phyloP scores from a whole-genome alignment of 441 rosid genomes.

The Populus trichocarpa region DNA sequence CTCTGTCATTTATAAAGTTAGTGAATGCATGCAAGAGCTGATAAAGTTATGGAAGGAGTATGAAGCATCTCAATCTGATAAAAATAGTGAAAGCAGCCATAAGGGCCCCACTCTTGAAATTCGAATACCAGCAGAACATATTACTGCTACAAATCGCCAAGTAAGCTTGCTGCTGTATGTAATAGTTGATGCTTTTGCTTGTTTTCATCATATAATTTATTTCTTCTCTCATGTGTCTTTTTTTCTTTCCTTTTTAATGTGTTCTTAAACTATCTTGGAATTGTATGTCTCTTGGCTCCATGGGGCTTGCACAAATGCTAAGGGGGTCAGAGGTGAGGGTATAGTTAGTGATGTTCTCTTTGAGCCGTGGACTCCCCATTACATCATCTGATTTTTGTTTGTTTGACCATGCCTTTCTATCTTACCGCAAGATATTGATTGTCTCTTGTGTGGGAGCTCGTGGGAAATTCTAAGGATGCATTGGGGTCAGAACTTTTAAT shows the following conservation, averaged over 20 bases:
- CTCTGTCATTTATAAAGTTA: conserved; percentile 54
- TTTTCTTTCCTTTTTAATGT: not conserved
- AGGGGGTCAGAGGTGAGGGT: not conserved
- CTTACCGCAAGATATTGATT: not conserved
- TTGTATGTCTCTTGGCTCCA: not conserved
- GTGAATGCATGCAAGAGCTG: too few relatives aligned
- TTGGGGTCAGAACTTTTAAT: too few relatives aligned
- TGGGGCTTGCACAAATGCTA: not conserved
- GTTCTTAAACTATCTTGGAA: not conserved
- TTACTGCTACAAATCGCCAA: too few relatives aligned
- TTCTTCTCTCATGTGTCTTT: too few relatives aligned
- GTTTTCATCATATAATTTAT: too few relatives aligned
- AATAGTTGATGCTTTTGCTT: too few relatives aligned
- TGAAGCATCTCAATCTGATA: too few relatives aligned
- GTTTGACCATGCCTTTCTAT: not conserved
- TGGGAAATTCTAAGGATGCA: not conserved
- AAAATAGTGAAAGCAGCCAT: too few relatives aligned
- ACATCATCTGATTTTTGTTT: not conserved
- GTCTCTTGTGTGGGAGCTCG: not conserved
- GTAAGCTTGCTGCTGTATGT: too few relatives aligned
- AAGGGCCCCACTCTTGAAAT: too few relatives aligned
- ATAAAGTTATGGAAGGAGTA: too few relatives aligned
- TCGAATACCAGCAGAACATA: too few relatives aligned
- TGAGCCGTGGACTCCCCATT: not conserved
- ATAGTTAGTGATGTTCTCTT: not conserved